Evolutionary conservation across 345 rosid species (phyloP).

Genomic region (Garcia nutans): DNA sequence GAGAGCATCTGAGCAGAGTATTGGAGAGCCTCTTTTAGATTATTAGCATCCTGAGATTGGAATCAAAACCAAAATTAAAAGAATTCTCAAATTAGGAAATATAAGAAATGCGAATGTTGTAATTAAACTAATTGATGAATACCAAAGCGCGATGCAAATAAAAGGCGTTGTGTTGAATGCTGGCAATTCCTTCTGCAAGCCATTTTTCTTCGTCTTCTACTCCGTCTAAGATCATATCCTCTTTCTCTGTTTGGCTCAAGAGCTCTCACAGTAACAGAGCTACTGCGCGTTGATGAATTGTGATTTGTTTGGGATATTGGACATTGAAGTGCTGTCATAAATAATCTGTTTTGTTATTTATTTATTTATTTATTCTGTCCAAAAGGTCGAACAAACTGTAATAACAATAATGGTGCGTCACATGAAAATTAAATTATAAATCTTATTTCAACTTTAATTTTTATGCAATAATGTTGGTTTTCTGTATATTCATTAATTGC

Average conservation of each 20-base stretch:
- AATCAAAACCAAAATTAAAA: not conserved
- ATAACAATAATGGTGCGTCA: too few species aligned
- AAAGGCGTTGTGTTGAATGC: conserved; percentile 35
- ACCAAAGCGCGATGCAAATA: conserved; percentile 38
- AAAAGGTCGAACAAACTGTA: too few species aligned
- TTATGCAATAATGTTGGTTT: too few species aligned
- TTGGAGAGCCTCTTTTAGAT: conserved; percentile 32
- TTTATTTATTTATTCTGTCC: too few species aligned
- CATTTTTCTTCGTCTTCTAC: conserved; percentile 37
- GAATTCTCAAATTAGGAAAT: not conserved
- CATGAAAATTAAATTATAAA: too few species aligned
- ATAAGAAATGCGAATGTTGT: not conserved
- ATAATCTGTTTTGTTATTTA: too few species aligned
- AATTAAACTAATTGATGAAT: not conserved
- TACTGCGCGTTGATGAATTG: not conserved
- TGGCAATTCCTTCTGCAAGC: conserved; percentile 37
- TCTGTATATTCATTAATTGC: too few species aligned
- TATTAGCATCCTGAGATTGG: conserved; percentile 28
- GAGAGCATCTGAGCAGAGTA: conserved; percentile 36
- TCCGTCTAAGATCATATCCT: conserved; percentile 21
- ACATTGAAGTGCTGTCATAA: not conserved
- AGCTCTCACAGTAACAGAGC: not conserved
- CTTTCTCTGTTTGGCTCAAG: conserved; percentile 6
- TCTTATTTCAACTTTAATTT: too few species aligned
- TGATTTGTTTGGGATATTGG: not conserved